phyloP scores from a whole-genome alignment of 2,329 filamentous ascomycete genomes.

The Cladosporium halotolerans region DNA sequence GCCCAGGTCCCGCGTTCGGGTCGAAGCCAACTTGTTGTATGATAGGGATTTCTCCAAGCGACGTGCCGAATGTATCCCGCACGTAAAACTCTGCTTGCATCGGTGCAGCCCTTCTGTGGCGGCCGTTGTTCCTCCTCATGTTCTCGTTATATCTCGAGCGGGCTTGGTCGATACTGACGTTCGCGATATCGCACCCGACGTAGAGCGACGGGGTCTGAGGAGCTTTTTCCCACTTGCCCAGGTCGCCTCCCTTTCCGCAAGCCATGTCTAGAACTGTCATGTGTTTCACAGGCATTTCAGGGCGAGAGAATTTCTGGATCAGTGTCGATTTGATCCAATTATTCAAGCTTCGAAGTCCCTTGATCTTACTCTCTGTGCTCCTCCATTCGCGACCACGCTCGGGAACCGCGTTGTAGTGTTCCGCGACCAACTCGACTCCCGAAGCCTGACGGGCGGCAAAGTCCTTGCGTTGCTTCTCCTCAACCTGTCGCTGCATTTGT shows the following conservation, averaged over 20 bases:
- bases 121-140: slow-evolving; percentile 49
- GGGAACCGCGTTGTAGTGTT: slow-evolving; percentile 94
- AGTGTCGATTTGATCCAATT: slow-evolving; percentile 98
- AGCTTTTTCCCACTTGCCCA: slow-evolving; percentile 93
- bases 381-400: slow-evolving; percentile 93
- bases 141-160: slow-evolving; percentile 74
- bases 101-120: slow-evolving; percentile 38
- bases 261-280: slow-evolving; percentile 74
- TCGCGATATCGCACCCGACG: slow-evolving; percentile 87
- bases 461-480: slow-evolving; percentile 41
- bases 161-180: slow-evolving; percentile 87
- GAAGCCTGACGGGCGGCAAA: slow-evolving; percentile 40
- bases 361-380: slow-evolving; percentile 88
- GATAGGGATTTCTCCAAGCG: slow-evolving; percentile 73
- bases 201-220: slow-evolving; percentile 89
- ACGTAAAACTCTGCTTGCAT: slow-evolving; percentile 77
- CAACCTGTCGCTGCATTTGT: slow-evolving; percentile 38
- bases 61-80: slow-evolving; percentile 88
- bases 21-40: slow-evolving; percentile 85
- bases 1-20: slow-evolving; percentile 55
- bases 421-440: slow-evolving; percentile 65
- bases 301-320: slow-evolving; percentile 82
- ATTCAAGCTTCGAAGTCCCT: slow-evolving; percentile 88
- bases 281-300: slow-evolving; percentile 41
- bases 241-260: slow-evolving; percentile 91